Conservation (phyloP, 768 basidiomycete genomes). For the Mrakia frigida region DNA sequence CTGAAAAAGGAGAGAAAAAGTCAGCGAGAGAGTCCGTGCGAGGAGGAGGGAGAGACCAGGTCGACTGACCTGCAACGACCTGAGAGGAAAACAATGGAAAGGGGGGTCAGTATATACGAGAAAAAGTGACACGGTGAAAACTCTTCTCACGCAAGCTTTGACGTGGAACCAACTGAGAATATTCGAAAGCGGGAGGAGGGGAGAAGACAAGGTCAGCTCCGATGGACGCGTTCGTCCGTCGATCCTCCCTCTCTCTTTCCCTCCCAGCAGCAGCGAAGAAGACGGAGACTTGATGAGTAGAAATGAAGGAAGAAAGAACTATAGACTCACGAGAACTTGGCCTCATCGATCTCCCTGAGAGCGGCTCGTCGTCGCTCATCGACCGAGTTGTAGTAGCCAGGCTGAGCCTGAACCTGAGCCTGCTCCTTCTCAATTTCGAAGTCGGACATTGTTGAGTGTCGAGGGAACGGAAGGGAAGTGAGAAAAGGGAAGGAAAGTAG, state of each 20-base stretch:
- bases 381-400: neutral
- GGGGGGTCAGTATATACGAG: neutral
- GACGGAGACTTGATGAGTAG: too few relatives aligned
- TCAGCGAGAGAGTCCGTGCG: neutral
- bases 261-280: conserved; percentile 8
- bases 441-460: conserved; percentile 18
- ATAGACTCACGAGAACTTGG: conserved; percentile 64
- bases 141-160: conserved; percentile 66
- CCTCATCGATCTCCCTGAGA: conserved; percentile 79
- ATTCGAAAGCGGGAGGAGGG: neutral
- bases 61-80: neutral
- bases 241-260: neutral
- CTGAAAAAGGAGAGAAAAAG: conserved; percentile 1
- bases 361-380: conserved; percentile 62
- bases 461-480: neutral
- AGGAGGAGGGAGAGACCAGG: conserved; percentile 6
- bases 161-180: conserved; percentile 70
- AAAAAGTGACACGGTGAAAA: too few relatives aligned
- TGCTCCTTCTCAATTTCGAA: conserved; percentile 10
- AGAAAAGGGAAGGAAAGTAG: neutral
- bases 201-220: conserved; percentile 11
- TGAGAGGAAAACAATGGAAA: neutral
- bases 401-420: neutral
- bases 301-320: neutral
- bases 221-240: neutral